A percentile compares a stretch with the other conserved stretches of the same genome.
Conservation (phyloP, 495 filamentous ascomycete species). For the Thermothielavioides terrestris region DNA sequence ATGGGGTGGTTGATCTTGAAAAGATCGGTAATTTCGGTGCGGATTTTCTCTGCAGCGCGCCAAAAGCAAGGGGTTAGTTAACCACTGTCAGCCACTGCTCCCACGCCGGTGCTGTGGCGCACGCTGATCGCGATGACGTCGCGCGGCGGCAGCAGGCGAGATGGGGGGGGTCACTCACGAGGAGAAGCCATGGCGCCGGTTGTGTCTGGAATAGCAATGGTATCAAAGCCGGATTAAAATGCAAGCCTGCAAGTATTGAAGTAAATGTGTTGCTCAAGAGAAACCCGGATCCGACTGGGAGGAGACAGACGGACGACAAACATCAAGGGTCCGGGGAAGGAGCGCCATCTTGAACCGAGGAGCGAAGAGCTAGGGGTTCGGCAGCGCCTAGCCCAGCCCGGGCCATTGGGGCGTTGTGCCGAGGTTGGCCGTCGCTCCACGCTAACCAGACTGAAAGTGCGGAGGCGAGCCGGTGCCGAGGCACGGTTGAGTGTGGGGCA, state of each 20-base stretch:
- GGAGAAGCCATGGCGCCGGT: constrained; percentile 64
- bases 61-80: too few species aligned
- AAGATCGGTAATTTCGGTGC: constrained; percentile 84
- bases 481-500: not conserved
- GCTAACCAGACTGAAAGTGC: constrained; percentile 6
- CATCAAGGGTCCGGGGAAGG: constrained; percentile 6
- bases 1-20: constrained; percentile 96
- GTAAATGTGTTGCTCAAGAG: not conserved
- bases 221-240: constrained; percentile 13
- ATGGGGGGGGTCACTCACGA: constrained; percentile 47
- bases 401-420: constrained; percentile 7
- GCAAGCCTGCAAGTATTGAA: not conserved
- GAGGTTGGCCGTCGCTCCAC: constrained; percentile 9
- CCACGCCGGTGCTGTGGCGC: not conserved
- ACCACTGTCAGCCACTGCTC: not conserved
- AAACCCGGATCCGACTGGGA: not conserved
- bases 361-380: not conserved
- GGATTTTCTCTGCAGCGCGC: constrained; percentile 61
- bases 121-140: not conserved
- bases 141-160: constrained; percentile 3
- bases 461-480: constrained; percentile 6
- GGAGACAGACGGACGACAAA: constrained; percentile 1
- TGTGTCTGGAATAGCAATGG: constrained; percentile 11
- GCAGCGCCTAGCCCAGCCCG: constrained; percentile 5
- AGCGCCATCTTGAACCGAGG: constrained; percentile 6